Conservation (phyloP, 192 early-diverging fungal species). For the Anaeromyces robustus region DNA sequence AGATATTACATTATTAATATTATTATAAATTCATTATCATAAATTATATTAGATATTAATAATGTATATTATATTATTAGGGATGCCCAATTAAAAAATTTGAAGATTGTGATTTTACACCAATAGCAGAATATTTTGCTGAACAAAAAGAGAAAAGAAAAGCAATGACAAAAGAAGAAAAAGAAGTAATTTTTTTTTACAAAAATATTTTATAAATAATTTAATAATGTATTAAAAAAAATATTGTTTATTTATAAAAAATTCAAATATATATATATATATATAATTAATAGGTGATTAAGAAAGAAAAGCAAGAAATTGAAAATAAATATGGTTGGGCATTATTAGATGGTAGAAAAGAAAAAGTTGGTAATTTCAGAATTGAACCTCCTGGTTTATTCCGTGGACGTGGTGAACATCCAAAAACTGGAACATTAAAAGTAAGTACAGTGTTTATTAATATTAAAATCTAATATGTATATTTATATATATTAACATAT, state of each 20-base stretch:
- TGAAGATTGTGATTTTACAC: slow-evolving; percentile 74
- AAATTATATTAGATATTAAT: too few relatives aligned
- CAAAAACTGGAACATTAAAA: slow-evolving; percentile 85
- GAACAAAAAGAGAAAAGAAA: slow-evolving; percentile 64
- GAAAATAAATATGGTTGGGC: slow-evolving; percentile 69
- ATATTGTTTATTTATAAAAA: background rate
- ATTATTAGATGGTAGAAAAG: slow-evolving; percentile 71
- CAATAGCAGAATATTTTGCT: slow-evolving; percentile 65
- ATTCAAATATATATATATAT: background rate
- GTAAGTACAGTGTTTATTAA: slow-evolving; percentile 18
- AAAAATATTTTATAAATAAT: background rate
- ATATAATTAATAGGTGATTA: slow-evolving; percentile 21
- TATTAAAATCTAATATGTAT: background rate
- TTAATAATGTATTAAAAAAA: background rate
- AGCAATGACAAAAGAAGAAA: slow-evolving; percentile 77
- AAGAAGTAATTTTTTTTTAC: slow-evolving; percentile 23
- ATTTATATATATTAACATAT: background rate
- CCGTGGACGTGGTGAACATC: slow-evolving; percentile 92
- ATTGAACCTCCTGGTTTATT: slow-evolving; percentile 95
- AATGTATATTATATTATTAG: too few relatives aligned
- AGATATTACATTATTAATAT: too few relatives aligned
- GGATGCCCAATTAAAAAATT: slow-evolving; percentile 58
- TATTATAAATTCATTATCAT: too few relatives aligned
- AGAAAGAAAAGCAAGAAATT: slow-evolving; percentile 46
- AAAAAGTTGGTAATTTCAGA: slow-evolving; percentile 93